Percentiles rank a stretch among this genome's conserved stretches.
Evolutionary conservation across 2,329 filamentous ascomycete genomes (phyloP).

Genomic region (Alternaria burnsii): DNA sequence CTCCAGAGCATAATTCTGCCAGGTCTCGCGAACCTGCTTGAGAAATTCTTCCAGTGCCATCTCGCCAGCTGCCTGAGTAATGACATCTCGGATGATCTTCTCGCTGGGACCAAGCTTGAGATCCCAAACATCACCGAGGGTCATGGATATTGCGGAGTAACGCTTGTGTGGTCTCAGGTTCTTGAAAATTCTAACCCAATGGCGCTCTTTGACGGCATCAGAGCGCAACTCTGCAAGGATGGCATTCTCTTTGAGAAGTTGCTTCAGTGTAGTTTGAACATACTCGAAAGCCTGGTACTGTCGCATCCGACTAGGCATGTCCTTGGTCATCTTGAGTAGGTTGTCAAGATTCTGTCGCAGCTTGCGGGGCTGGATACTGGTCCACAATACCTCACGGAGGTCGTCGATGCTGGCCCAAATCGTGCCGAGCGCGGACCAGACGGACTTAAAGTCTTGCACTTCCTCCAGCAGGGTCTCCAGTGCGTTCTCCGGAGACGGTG

Average conservation of each 20-base stretch:
- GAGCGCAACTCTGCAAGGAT: slow-evolving; percentile 91
- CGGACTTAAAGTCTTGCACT: slow-evolving; percentile 97
- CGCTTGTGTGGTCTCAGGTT: slow-evolving; percentile 89
- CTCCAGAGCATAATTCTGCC: slow-evolving; percentile 94
- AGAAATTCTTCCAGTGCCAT: slow-evolving; percentile 98
- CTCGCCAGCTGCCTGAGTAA: slow-evolving; percentile 94
- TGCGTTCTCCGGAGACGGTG: slow-evolving; percentile 79
- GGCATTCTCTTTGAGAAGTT: slow-evolving; percentile 89
- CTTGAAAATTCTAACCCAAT: slow-evolving; percentile 99
- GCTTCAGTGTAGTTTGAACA: slow-evolving; percentile 88
- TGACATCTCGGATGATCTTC: slow-evolving; percentile 87
- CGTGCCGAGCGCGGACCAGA: slow-evolving; percentile 93
- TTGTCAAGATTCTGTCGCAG: slow-evolving; percentile 88
- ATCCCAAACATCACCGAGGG: slow-evolving; percentile 98
- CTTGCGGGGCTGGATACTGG: slow-evolving; percentile 92
- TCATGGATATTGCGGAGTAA: slow-evolving; percentile 93
- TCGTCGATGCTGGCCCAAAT: slow-evolving; percentile 98
- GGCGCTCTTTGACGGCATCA: slow-evolving; percentile 92
- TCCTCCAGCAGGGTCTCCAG: slow-evolving; percentile 90
- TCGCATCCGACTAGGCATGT: slow-evolving; percentile 98
- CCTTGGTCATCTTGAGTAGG: slow-evolving; percentile 96
- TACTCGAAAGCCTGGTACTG: slow-evolving; percentile 99
- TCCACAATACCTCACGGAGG: slow-evolving; percentile 91
- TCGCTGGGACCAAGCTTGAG: slow-evolving; percentile 90
- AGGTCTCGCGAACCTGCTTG: slow-evolving; percentile 94